These are phyloP conservation scores for Aspergillus sp. DNA, from an alignment of 2,329 filamentous ascomycete genomes.

Conservation along the genomic window DNA sequence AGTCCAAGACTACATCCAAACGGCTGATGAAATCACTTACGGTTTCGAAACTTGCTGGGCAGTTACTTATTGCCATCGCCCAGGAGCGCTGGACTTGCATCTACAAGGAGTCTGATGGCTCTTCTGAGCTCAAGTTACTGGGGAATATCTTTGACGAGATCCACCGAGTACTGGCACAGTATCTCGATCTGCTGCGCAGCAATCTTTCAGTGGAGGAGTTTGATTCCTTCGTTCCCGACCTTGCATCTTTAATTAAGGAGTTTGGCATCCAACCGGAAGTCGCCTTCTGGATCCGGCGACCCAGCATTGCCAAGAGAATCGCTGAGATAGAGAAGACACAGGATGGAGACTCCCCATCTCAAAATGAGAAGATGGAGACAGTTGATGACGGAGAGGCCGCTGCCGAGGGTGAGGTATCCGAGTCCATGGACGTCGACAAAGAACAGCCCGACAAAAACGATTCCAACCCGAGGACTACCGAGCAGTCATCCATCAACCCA, in stretches of 20 bases:
- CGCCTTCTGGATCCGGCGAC: constrained; percentile 79
- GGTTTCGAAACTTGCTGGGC: constrained; percentile 73
- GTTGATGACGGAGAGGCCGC: constrained; percentile 24
- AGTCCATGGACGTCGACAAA: constrained; percentile 35
- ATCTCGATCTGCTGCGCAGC: constrained; percentile 80
- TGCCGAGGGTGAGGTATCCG: constrained; percentile 16
- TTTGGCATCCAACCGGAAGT: constrained; percentile 77
- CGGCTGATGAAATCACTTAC: constrained; percentile 77
- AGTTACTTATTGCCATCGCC: constrained; percentile 83
- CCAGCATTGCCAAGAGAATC: constrained; percentile 68
- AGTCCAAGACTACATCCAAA: constrained; percentile 69
- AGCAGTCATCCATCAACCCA: constrained; percentile 58
- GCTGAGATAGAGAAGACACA: constrained; percentile 25
- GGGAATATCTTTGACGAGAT: constrained; percentile 88
- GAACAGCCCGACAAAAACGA: constrained; percentile 17
- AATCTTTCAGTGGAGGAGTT: constrained; percentile 76
- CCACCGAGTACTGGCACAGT: constrained; percentile 79
- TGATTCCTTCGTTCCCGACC: constrained; percentile 70
- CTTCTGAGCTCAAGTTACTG: constrained; percentile 83
- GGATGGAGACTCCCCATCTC: constrained; percentile 19
- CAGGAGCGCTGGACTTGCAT: constrained; percentile 87
- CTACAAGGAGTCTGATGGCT: constrained; percentile 62
- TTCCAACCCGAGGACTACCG: constrained; percentile 24
- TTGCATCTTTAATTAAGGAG: constrained; percentile 69
- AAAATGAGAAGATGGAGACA: constrained; percentile 32